These are phyloP conservation scores for Colletotrichum sp. DNA, from an alignment of 2,329 filamentous ascomycete genomes.

Conservation along the genomic window DNA sequence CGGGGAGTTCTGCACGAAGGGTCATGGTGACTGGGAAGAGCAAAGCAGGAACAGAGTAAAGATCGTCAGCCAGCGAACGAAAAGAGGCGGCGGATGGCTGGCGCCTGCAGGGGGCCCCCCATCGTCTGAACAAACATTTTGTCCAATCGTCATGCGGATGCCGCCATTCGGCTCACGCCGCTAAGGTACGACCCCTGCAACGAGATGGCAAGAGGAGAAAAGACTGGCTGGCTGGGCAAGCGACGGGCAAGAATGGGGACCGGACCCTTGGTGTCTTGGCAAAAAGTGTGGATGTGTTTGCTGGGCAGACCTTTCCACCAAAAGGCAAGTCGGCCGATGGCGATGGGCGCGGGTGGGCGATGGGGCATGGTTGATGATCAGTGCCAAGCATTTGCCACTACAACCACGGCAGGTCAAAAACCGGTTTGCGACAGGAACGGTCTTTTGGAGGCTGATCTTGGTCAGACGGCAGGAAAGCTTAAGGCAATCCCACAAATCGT, in stretches of 20 bases:
- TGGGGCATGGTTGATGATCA: constrained; percentile 1
- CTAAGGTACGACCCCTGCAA: background rate
- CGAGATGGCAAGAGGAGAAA: background rate
- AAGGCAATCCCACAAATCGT: background rate
- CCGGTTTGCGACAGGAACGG: constrained; percentile 22
- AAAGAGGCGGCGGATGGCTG: constrained; percentile 15
- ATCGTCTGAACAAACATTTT: background rate
- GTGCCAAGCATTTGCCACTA: constrained; percentile 21
- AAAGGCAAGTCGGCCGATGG: background rate
- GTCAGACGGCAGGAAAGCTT: constrained; percentile 13
- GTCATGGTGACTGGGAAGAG: constrained; percentile 12
- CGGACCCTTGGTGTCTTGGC: background rate
- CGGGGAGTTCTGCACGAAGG: constrained; percentile 17
- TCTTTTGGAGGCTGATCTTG: constrained; percentile 12
- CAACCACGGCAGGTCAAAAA: constrained; percentile 11
- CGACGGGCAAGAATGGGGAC: background rate
- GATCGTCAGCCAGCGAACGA: constrained; percentile 13
- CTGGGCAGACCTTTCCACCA: background rate
- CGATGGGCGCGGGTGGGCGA: background rate
- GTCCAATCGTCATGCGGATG: background rate
- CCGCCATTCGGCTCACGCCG: background rate
- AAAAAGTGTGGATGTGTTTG: background rate
- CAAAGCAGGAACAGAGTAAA: constrained; percentile 21
- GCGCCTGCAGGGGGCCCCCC: constrained; percentile 15
- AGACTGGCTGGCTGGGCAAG: background rate